Evolutionary conservation across 331 rosid species (phyloP), one percentile per base, ranked within the genome.

Genomic region (Erythrophleum ivorense): DNA sequence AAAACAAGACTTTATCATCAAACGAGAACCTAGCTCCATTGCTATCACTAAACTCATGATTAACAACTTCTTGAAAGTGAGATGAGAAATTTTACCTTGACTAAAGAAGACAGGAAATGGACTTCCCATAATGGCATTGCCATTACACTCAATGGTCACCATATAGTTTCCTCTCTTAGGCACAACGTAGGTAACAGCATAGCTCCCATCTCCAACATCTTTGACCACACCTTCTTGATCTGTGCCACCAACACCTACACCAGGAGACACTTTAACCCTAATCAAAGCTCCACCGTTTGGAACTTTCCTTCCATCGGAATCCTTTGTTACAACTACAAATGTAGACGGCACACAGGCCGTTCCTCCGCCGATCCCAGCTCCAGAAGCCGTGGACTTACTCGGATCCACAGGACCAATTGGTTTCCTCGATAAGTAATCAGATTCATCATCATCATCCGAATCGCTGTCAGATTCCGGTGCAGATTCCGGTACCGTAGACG

Each of bases 81-180:
- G 54, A 15, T 12, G n/a, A n/a, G n/a, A 9, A 73, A n/a, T n/a
- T n/a, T n/a, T 91, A 94, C 97, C 98, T 91, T 93, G 92, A 91
- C 97, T 94, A 80, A 94, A 94, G 86, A 94, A 94, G 80, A 94
- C 98, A 1, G 98, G 98, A 78, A 94, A 94, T 0, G 97, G 97
- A 65, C 97, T 94, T 67, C 98, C 98, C 97, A 91, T 88, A 84
- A 94, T 92, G 43, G 97, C 88, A 77, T 83, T 94, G 78, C 97
- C 97, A 84, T 89, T 94, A 60, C 97, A 92, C 72, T 94, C 98
- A 75, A 92, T 82, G 71, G 69, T 83, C 48, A 94, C 95, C 98
- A 94, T 94, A 78, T 94, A 94, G 86, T 91, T 94, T 87, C 98
- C 97, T 84, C 97, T 86, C 77, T 92, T 94, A 0, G 97, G 97